Base-by-base conservation (phyloP, 2,329 filamentous ascomycete genomes). In the Exophiala bonariae region DNA sequence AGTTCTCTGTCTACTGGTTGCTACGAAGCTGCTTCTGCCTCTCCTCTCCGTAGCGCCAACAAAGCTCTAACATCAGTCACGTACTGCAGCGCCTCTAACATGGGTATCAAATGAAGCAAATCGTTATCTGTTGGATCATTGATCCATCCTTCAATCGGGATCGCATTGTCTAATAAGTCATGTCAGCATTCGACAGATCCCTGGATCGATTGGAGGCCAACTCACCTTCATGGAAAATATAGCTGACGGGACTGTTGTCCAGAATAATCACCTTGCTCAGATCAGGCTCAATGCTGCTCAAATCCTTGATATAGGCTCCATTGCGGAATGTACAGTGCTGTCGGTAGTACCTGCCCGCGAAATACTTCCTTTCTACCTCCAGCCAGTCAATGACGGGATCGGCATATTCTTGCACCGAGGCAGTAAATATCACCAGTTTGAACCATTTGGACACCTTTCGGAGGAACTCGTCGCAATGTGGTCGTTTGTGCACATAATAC, bases 381-480 rank as follows among this genome's bases (percentile, higher is more conserved):
- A 99, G 79, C 90, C 91, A 97, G 76, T 99, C 93, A 65, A 99
- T 97, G 47, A 99, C 93, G 0, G 93, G 93, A 67, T 99, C 93
- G 47, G 93, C 93, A 63, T 99, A 99, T 68, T 99, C 93, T 67
- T 99, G 93, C 30, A 99, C 93, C 16, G 90, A 96, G 2, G 93
- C 93, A 8, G 93, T 99, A 68, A 99, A 99, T 37, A 97, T 79
- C 41, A 99, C 89, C 13, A 99, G 76, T 65, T 96, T 97, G 72
- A 95, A 99, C 93, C 93, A 99, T 73, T 96, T 96, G 76, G 85
- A 90, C 37, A 96, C 83, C 76, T 93, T 89, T 62, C 91, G 86
- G 63, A 99, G 71, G 64, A 99, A 99, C 59, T 97, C 92, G 68
- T 99, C 93, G 67, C 93, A 99, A 65, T 93, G 86, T 28, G 93